Conservation (phyloP, 2,329 filamentous ascomycete species). For the Penicillium paneum region DNA sequence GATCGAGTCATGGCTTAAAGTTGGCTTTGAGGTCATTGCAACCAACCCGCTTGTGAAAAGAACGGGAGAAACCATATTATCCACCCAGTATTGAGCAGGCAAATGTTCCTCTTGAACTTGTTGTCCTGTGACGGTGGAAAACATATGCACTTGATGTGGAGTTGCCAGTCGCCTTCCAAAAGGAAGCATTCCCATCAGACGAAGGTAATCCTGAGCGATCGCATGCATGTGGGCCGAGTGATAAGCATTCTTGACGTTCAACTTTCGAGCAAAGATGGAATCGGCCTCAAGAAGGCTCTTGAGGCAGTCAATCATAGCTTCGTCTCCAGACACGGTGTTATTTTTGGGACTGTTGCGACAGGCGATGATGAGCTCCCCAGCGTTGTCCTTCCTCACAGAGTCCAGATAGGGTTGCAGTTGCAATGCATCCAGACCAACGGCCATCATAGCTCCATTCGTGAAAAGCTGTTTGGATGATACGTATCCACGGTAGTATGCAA, state of each 20-base stretch:
- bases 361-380: constrained; percentile 26
- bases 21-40: constrained; percentile 7
- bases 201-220: constrained; percentile 26
- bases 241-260: constrained; percentile 33
- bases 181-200: constrained; percentile 20
- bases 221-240: constrained; percentile 29
- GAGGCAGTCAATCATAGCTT: constrained; percentile 25
- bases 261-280: constrained; percentile 27
- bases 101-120: constrained; percentile 14
- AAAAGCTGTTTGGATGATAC: constrained; percentile 20
- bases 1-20: not conserved
- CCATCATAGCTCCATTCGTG: constrained; percentile 29
- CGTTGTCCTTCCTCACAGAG: not conserved
- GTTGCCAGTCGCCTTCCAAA: constrained; percentile 7
- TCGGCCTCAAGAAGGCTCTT: constrained; percentile 22
- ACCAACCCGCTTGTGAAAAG: constrained; percentile 24
- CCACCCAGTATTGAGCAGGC: constrained; percentile 29
- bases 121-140: constrained; percentile 26
- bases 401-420: constrained; percentile 20
- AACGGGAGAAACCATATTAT: constrained; percentile 34
- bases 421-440: constrained; percentile 21
- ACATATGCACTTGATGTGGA: constrained; percentile 21
- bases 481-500: constrained; percentile 30
- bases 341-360: constrained; percentile 31
- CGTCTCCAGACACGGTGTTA: constrained; percentile 28